Conservation (phyloP, 1,284 basidiomycete genomes). For the Ceratobasidium theobromae region DNA sequence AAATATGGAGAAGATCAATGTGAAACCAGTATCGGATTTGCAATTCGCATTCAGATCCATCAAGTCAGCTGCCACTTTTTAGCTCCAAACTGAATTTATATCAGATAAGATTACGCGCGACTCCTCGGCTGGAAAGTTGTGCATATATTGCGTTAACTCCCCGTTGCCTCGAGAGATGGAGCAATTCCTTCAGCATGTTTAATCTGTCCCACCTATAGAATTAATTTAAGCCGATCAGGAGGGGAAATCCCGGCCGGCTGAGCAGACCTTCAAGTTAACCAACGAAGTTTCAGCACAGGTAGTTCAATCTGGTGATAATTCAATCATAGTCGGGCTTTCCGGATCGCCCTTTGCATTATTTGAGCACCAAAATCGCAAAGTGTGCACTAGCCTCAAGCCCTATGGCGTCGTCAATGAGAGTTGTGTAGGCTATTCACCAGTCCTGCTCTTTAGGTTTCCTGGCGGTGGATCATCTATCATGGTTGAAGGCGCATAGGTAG, state of each 20-base stretch:
- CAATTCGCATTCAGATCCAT: neutral
- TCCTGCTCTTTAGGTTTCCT: neutral
- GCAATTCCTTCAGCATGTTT: conserved; percentile 2
- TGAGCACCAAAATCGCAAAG: neutral
- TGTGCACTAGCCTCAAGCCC: conserved; percentile 18
- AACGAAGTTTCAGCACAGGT: conserved; percentile 12
- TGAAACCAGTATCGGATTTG: neutral
- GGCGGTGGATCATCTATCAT: neutral
- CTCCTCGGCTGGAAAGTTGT: conserved; percentile 1
- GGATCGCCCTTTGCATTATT: neutral
- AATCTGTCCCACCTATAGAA: conserved; percentile 10
- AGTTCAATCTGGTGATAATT: conserved; percentile 14
- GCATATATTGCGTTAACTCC: conserved; percentile 13
- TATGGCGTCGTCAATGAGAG: conserved; percentile 25
- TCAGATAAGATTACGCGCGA: conserved; percentile 22
- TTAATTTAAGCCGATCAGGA: conserved; percentile 3
- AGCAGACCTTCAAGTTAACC: conserved; percentile 16
- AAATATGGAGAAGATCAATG: neutral
- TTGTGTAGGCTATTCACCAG: neutral
- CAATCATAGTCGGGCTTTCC: neutral
- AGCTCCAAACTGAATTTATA: no score
- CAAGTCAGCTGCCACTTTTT: no score
- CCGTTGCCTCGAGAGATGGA: neutral
- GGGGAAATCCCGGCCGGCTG: neutral
- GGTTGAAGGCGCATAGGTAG: conserved; percentile 2